Conservation (phyloP, 768 basidiomycete genomes). For the Paxillus ammoniavirescens region DNA sequence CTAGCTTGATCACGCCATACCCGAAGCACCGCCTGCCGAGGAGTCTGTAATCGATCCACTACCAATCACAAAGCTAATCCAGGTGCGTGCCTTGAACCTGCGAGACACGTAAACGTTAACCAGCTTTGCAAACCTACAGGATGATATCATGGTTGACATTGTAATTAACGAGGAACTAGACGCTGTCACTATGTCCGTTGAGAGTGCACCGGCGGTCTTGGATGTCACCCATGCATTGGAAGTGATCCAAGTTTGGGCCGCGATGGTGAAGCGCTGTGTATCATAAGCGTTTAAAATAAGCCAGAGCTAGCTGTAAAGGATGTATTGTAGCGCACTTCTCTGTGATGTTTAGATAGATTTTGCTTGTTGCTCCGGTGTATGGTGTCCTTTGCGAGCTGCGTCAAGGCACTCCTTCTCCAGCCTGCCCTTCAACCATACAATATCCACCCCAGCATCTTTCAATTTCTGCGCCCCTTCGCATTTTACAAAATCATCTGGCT, state of each 20-base stretch:
- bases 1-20: conserved; percentile 38
- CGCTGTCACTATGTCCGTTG: conserved; percentile 20
- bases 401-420: conserved; percentile 79
- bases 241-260: conserved; percentile 20
- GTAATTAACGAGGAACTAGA: conserved; percentile 17
- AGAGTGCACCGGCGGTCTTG: conserved; percentile 18
- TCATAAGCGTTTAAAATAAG: conserved; percentile 1
- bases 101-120: background rate
- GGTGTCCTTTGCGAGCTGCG: conserved; percentile 62
- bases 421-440: conserved; percentile 65
- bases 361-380: background rate
- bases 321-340: conserved; percentile 4
- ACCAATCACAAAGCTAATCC: conserved; percentile 21
- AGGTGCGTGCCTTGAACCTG: conserved; percentile 17
- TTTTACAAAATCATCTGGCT: conserved; percentile 91
- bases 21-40: conserved; percentile 12
- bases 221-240: conserved; percentile 13
- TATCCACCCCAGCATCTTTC: conserved; percentile 65
- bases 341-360: background rate
- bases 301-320: background rate
- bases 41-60: conserved; percentile 15
- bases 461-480: conserved; percentile 85
- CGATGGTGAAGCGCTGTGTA: conserved; percentile 13
- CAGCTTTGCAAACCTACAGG: conserved; percentile 16
- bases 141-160: conserved; percentile 36